phyloP scores from a whole-genome alignment of 2,329 filamentous ascomycete species.

The Sporothrix sp. region DNA sequence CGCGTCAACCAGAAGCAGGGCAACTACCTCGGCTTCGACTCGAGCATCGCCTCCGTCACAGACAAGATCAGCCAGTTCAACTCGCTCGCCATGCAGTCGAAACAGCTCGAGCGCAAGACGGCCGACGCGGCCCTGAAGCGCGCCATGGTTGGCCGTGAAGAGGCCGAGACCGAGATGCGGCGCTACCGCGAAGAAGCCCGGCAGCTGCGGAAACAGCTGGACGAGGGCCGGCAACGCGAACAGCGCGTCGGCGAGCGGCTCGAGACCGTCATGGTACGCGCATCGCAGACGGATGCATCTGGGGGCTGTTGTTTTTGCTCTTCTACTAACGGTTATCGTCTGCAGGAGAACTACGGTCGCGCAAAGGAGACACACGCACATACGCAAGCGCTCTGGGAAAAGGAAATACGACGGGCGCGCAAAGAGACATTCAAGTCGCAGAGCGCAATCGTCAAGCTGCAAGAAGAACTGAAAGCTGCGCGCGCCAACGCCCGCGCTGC shows the following conservation, averaged over 20 bases:
- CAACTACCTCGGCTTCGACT: background rate
- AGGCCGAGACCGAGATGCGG: conserved; percentile 59
- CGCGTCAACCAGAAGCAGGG: conserved; percentile 45
- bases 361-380: conserved; percentile 60
- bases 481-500: conserved; percentile 43
- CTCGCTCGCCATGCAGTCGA: conserved; percentile 50
- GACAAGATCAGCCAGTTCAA: conserved; percentile 67
- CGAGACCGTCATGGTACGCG: conserved; percentile 55
- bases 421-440: conserved; percentile 71
- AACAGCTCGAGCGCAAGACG: conserved; percentile 53
- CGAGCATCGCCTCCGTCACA: conserved; percentile 38
- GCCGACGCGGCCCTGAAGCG: conserved; percentile 57
- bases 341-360: conserved; percentile 58
- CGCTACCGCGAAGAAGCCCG: conserved; percentile 52
- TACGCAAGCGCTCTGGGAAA: conserved; percentile 60
- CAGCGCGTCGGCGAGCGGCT: conserved; percentile 55
- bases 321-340: background rate
- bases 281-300: too few species aligned
- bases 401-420: conserved; percentile 58
- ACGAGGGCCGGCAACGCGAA: conserved; percentile 58
- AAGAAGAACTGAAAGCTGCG: conserved; percentile 60
- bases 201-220: conserved; percentile 45
- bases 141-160: conserved; percentile 58
- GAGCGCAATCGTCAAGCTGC: conserved; percentile 57
- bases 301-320: too few species aligned